These are phyloP conservation scores for Yarrowia keelungensis DNA, from an alignment of 805 yeast species.

Conservation along the genomic window DNA sequence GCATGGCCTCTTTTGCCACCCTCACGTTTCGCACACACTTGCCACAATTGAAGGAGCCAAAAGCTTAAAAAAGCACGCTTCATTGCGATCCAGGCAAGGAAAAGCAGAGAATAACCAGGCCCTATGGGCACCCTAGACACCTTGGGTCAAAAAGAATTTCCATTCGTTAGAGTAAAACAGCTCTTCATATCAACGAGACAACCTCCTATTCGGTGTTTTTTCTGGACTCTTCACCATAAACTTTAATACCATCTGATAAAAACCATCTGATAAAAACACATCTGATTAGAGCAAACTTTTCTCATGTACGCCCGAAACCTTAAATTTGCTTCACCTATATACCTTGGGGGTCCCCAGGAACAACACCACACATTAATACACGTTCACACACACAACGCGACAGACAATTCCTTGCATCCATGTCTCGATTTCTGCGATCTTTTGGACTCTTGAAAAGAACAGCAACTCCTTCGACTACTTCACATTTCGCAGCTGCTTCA, in stretches of 20 bases:
- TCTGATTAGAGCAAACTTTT: slow-evolving; percentile 36
- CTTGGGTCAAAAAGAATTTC: too few relatives aligned
- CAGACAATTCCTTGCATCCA: not conserved
- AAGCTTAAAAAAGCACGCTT: not conserved
- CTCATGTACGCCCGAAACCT: slow-evolving; percentile 7
- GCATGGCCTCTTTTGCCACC: not conserved
- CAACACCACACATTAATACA: not conserved
- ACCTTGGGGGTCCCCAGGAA: slow-evolving; percentile 6
- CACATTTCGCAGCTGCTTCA: slow-evolving; percentile 13
- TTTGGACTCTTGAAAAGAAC: slow-evolving; percentile 1
- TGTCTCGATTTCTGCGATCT: slow-evolving; percentile 16
- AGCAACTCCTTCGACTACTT: not conserved
- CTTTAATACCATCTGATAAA: slow-evolving; percentile 5
- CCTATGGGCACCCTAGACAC: too few relatives aligned
- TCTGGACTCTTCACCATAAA: not conserved
- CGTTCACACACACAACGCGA: not conserved
- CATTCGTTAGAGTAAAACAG: too few relatives aligned
- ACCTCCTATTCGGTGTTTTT: not conserved
- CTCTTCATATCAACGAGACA: too few relatives aligned
- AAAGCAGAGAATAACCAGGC: too few relatives aligned
- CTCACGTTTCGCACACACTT: slow-evolving; percentile 4
- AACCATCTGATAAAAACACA: slow-evolving; percentile 28
- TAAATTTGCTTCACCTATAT: not conserved
- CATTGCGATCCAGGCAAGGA: not conserved
- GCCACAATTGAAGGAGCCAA: not conserved